Base-by-base conservation (phyloP, 352 stramenopile genomes). In the Globisporangium heterothallicum region DNA sequence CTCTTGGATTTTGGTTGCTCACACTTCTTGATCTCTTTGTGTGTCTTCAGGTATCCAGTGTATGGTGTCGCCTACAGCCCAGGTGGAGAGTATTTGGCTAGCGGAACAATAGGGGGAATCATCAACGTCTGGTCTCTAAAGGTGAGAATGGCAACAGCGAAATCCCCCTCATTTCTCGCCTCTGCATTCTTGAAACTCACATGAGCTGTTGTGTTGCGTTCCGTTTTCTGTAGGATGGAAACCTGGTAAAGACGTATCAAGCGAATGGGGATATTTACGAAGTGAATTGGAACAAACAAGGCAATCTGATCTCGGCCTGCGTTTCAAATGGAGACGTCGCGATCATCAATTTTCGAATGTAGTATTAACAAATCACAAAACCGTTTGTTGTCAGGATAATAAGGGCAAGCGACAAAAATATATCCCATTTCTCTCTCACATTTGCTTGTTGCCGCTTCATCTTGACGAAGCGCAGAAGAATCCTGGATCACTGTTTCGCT, bases 211-310 rank as follows among this genome's bases (percentile, higher is more conserved):
- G 38, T 55, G 29, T 54, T 21, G 24, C 25, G 27, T 44, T 8
- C 14, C 43, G 26, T 35, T 7, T 16, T 36, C 13, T 24, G 50
- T 54, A 93, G 83, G 79, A 92, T 27, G 75, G 80, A 14, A 69
- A 66, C 35, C 72, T 95, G 62, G 68, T 87, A 41, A 93, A 94
- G 70, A 88, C 78, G 68, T 95, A 92, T 66, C 74, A 95, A 73
- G 87, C 84, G 44, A 84, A 87, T 70, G 90, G 90, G 44, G 96
- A 99, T 79, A 98, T 99, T 74, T 99, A 98, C 81, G 96, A 99
- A 75, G 94, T 99, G 59, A 97, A 97, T 66, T 99, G 96, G 96
- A 98, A 98, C 76, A 78, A 82, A 59, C 63, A 88, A 58, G 84
- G 87, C 49, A 78, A 80, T 63, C 70, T 91, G 63, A 84, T 96